phyloP scores from a whole-genome alignment of 805 yeast species.

The Candida piceae region DNA sequence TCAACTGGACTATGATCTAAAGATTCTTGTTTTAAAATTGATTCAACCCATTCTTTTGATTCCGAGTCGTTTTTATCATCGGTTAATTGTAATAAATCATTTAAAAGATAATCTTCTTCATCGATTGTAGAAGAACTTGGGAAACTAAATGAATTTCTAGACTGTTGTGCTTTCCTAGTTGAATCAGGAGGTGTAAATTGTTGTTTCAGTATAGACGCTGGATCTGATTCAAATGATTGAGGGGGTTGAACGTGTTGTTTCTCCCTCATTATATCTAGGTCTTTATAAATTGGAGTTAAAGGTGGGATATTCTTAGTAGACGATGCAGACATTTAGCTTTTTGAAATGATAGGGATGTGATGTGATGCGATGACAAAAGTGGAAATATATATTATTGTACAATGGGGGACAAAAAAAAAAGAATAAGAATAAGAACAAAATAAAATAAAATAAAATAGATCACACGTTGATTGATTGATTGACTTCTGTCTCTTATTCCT shows the following conservation, averaged over 20 bases:
- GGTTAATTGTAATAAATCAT: conserved; percentile 9
- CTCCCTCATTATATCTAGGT: conserved; percentile 1
- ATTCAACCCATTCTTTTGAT: conserved; percentile 17
- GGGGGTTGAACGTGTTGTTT: conserved; percentile 10
- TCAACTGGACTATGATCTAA: conserved; percentile 7
- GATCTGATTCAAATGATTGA: neutral
- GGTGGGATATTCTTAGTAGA: neutral
- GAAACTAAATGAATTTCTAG: conserved; percentile 2
- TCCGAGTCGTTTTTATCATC: conserved; percentile 10
- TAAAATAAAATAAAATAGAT: no score
- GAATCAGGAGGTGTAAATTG: conserved; percentile 15
- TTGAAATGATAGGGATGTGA: no score
- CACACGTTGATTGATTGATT: no score
- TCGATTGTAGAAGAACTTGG: conserved; percentile 5
- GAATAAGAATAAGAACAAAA: no score
- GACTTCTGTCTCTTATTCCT: no score
- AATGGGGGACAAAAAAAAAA: no score
- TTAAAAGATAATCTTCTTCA: conserved; percentile 11
- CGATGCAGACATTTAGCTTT: neutral
- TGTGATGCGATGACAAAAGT: no score
- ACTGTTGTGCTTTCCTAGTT: conserved; percentile 9
- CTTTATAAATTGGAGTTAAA: neutral
- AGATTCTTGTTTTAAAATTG: conserved; percentile 12
- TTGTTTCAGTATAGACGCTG: conserved; percentile 1
- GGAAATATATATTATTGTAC: no score